These are phyloP conservation scores for Thermothelomyces thermophilus DNA, from an alignment of 2,329 filamentous ascomycete species.

Conservation along the genomic window DNA sequence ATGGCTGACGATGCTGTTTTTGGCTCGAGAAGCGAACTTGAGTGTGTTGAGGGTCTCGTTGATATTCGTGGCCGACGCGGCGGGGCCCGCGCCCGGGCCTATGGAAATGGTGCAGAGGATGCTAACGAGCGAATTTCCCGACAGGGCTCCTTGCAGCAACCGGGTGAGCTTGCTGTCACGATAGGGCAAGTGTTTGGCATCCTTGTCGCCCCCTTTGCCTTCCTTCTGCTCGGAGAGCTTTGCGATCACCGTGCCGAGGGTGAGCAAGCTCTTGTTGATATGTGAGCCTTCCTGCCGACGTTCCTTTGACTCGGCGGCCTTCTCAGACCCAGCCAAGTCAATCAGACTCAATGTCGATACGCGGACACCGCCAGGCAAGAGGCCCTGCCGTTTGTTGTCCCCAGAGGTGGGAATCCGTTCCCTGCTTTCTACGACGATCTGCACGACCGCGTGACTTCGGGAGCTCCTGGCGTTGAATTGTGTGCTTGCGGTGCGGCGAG, in stretches of 20 bases:
- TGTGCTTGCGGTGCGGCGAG: constrained; percentile 83
- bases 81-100: constrained; percentile 65
- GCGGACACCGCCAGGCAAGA: constrained; percentile 80
- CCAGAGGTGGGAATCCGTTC: constrained; percentile 63
- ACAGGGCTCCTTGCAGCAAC: constrained; percentile 83
- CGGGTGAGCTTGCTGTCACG: constrained; percentile 95
- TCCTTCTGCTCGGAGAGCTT: constrained; percentile 82
- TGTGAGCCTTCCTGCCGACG: constrained; percentile 90
- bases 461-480: constrained; percentile 97
- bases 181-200: constrained; percentile 90
- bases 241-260: constrained; percentile 89
- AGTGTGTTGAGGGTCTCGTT: constrained; percentile 90
- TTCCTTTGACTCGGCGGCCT: constrained; percentile 92
- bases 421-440: constrained; percentile 95
- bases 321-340: constrained; percentile 92
- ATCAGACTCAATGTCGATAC: constrained; percentile 94
- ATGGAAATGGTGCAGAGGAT: constrained; percentile 96
- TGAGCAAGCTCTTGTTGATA: constrained; percentile 97
- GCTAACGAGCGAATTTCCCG: constrained; percentile 89
- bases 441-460: constrained; percentile 94
- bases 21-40: constrained; percentile 92
- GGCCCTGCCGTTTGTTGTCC: constrained; percentile 60
- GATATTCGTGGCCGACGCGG: constrained; percentile 66
- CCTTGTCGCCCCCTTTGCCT: constrained; percentile 65
- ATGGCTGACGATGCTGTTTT: constrained; percentile 96